Base-by-base conservation (phyloP, 441 rosid species). In the Viola pubescens region DNA sequence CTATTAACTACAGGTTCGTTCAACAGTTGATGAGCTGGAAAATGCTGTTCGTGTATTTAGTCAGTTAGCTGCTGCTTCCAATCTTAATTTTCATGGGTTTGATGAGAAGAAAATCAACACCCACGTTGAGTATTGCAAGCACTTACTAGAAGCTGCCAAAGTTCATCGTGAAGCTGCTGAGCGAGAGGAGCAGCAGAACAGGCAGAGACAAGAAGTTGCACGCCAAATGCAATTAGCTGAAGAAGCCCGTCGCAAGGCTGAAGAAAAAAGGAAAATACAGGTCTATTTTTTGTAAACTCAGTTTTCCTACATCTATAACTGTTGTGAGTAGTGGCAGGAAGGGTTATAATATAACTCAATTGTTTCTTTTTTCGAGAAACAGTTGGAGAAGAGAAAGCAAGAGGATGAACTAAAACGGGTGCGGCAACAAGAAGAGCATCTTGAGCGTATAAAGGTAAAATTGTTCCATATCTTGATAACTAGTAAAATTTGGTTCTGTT, bases 231-330 rank as follows among this genome's bases (percentile, higher is more conserved):
- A 92, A 54, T 75, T 87, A 84, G 99, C 99, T 45, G 97, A 91
- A 78, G 98, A 94, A 73, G 99, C 98, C 71, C 94, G 98, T 59
- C 97, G 92, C 56, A 89, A 88, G 75, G 99, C 97, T 26, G 97
- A 91, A 82, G 99, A 94, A 70, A 97, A 94, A 72, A 87, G 89
- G 73, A 94, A 94, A 78, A 67, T 75, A 67, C 94, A 85, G 98
- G 99, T 94, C 54, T 61, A 61, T 56, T 26, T 38, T 12, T 40
- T 48, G 43, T 64, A 37, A 63, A 67, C 54, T 44, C 62, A 13
- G 54, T 64, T 71, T 60, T 63, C 71, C 0, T 64, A 43, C 46
- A 7, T 64, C 37, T 19, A 44, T 56, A 49, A 37, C 59, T 41
- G 6, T 34, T 60, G 5, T 26, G 48, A 52, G 41, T 26, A 56